Percentiles rank a stretch among this genome's conserved stretches.
phyloP scores from a whole-genome alignment of 148 eudicot genomes.

The Euryodendron excelsum region DNA sequence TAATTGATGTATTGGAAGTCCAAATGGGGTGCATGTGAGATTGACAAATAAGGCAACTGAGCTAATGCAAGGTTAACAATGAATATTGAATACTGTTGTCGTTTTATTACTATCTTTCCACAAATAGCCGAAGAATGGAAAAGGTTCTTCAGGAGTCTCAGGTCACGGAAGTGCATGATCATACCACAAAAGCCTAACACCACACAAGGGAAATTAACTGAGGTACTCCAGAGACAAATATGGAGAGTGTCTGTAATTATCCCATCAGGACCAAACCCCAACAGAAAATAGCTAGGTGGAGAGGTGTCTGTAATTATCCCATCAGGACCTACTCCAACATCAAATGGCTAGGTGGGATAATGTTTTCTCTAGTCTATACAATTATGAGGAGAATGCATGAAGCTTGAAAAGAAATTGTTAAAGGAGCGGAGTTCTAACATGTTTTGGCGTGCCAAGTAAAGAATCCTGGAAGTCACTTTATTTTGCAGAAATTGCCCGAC shows the following conservation, averaged over 20 bases:
- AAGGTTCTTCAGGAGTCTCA: too few species aligned
- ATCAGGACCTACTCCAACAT: too few species aligned
- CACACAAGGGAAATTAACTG: background rate
- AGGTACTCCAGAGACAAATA: background rate
- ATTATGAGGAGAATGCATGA: conserved; percentile 4
- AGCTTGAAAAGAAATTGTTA: conserved; percentile 12
- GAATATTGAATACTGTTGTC: background rate
- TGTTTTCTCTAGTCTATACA: background rate
- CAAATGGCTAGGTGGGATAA: too few species aligned
- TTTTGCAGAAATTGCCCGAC: conserved; percentile 62
- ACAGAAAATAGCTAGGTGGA: too few species aligned
- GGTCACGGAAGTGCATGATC: background rate
- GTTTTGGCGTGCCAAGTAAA: conserved; percentile 77
- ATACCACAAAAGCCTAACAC: background rate
- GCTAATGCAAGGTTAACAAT: background rate
- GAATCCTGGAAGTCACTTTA: conserved; percentile 69
- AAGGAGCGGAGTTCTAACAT: conserved; percentile 57
- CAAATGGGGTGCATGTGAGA: background rate
- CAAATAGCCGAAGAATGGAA: background rate
- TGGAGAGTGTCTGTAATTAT: background rate
- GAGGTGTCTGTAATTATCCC: too few species aligned
- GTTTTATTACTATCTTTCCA: background rate
- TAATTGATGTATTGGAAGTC: background rate
- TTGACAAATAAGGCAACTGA: background rate
- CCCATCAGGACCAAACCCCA: background rate